A percentile compares a stretch with the other conserved stretches of the same genome.
phyloP scores from a whole-genome alignment of 371 early-diverging fungal genomes.

The Edhazardia aedis region DNA sequence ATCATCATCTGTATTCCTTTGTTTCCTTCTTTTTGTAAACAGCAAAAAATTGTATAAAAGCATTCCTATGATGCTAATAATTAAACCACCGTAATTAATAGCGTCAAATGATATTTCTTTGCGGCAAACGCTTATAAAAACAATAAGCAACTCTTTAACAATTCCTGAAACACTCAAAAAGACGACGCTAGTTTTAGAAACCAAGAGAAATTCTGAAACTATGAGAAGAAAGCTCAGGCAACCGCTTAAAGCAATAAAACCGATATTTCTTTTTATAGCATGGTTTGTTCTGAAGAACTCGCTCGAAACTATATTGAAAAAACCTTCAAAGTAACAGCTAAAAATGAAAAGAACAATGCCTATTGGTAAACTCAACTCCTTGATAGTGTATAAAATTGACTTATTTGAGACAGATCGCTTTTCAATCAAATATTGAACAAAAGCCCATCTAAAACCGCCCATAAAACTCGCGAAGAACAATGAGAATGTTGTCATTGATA shows the following conservation, averaged over 20 bases:
- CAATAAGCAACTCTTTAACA: conserved; percentile 41
- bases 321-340: conserved; percentile 26
- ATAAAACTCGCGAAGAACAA: conserved; percentile 26
- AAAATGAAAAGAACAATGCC: conserved; percentile 27
- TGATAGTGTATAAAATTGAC: conserved; percentile 25
- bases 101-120: conserved; percentile 15
- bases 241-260: conserved; percentile 23
- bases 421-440: conserved; percentile 40
- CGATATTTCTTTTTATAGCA: conserved; percentile 12
- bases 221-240: conserved; percentile 27
- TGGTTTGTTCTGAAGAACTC: conserved; percentile 20
- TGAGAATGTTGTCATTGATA: conserved; percentile 15
- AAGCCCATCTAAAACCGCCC: conserved; percentile 46
- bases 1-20: too few relatives aligned
- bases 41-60: neutral
- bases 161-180: conserved; percentile 37
- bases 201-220: conserved; percentile 36
- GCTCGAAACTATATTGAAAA: conserved; percentile 18
- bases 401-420: conserved; percentile 20
- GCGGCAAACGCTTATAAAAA: conserved; percentile 26
- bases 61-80: conserved; percentile 34
- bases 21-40: too few relatives aligned
- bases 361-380: conserved; percentile 37
- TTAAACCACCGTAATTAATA: conserved; percentile 36
- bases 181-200: conserved; percentile 36